Conservation (phyloP, 495 filamentous ascomycete species). For the Neurospora hispaniola region DNA sequence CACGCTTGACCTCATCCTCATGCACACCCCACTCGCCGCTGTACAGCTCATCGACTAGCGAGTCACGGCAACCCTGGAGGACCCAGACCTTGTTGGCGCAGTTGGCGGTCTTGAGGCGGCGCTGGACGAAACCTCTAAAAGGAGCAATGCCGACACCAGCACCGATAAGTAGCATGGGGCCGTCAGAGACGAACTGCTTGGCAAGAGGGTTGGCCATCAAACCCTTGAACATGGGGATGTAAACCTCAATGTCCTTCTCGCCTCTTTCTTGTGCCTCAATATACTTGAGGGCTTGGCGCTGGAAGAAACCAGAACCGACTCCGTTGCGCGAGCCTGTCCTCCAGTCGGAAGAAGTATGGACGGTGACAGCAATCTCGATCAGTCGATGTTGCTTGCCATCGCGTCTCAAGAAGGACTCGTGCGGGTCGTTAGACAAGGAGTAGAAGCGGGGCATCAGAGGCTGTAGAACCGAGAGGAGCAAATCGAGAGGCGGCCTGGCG, state of each 20-base stretch:
- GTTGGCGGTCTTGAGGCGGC: constrained; percentile 87
- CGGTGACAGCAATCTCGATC: constrained; percentile 88
- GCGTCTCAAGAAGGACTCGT: constrained; percentile 59
- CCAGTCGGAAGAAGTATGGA: constrained; percentile 83
- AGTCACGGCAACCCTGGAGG: constrained; percentile 90
- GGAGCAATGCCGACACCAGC: constrained; percentile 95
- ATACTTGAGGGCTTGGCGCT: constrained; percentile 61
- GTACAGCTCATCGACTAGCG: constrained; percentile 87
- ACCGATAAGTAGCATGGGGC: constrained; percentile 94
- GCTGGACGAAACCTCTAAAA: constrained; percentile 94
- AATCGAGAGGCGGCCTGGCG: constrained; percentile 71
- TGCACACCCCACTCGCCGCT: constrained; percentile 92
- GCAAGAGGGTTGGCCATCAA: constrained; percentile 97
- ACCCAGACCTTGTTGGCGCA: constrained; percentile 99
- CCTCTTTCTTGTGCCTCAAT: constrained; percentile 52
- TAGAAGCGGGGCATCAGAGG: constrained; percentile 96
- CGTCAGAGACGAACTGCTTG: constrained; percentile 77
- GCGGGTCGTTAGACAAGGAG: constrained; percentile 91
- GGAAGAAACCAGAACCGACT: constrained; percentile 75
- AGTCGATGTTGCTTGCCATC: constrained; percentile 66
- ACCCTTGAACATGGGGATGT: constrained; percentile 93
- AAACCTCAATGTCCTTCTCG: constrained; percentile 46
- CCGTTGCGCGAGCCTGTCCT: constrained; percentile 55
- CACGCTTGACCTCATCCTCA: constrained; percentile 83
- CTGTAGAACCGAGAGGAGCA: constrained; percentile 68